Conservation (phyloP, 768 basidiomycete genomes). For the Trametes punicea region DNA sequence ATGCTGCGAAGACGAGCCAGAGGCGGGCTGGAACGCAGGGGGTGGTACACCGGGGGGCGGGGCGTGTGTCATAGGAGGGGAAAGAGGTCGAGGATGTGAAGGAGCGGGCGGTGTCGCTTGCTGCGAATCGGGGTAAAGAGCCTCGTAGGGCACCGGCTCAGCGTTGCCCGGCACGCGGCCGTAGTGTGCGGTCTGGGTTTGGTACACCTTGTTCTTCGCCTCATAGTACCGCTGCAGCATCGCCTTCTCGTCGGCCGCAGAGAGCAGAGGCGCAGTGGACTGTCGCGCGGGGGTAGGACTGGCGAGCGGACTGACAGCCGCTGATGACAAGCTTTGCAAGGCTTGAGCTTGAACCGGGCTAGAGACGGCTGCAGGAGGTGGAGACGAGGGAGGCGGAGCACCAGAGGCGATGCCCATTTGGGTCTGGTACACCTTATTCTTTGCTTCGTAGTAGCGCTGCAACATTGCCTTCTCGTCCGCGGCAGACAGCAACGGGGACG, state of each 20-base stretch:
- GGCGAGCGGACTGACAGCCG: neutral
- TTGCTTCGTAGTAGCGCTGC: constrained; percentile 66
- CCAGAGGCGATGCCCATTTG: constrained; percentile 33
- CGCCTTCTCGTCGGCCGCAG: constrained; percentile 75
- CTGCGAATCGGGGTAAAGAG: constrained; percentile 45
- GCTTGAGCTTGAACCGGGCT: constrained; percentile 13
- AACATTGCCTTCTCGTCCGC: constrained; percentile 75
- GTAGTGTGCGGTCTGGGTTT: constrained; percentile 40
- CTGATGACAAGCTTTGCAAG: constrained; percentile 11
- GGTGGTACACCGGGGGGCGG: constrained; percentile 39
- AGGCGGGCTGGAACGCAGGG: constrained; percentile 48
- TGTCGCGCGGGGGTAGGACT: constrained; percentile 16
- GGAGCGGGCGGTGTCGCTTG: constrained; percentile 18
- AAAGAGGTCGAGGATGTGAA: constrained; percentile 24
- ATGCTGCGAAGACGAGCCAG: constrained; percentile 35
- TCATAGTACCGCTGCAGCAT: constrained; percentile 65
- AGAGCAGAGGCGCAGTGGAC: constrained; percentile 29
- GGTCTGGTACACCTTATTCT: constrained; percentile 61
- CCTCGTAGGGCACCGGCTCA: constrained; percentile 58
- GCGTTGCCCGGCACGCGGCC: constrained; percentile 14
- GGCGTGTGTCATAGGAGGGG: constrained; percentile 26
- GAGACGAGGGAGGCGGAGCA: neutral
- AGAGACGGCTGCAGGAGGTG: neutral
- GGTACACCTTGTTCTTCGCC: constrained; percentile 67
- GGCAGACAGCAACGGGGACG: constrained; percentile 40